phyloP scores from a whole-genome alignment of 345 rosid genomes.

The Carallia pectinifolia region DNA sequence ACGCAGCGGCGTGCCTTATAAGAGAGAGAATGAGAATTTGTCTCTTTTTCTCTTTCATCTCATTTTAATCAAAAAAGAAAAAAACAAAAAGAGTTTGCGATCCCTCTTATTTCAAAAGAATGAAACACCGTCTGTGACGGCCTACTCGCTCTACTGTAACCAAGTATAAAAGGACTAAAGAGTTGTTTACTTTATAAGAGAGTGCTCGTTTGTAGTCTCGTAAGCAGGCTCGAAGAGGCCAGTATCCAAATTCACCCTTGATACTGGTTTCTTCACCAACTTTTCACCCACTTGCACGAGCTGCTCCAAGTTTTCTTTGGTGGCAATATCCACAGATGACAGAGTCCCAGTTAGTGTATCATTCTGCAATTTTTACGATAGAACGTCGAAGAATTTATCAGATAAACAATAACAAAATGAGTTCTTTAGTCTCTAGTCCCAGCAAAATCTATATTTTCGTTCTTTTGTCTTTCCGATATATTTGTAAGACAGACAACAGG shows the following conservation, averaged over 20 bases:
- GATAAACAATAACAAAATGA: too few species aligned
- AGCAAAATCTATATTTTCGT: background rate
- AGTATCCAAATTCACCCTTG: slow-evolving; percentile 30
- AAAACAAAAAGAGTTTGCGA: too few species aligned
- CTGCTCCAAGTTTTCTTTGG: slow-evolving; percentile 25
- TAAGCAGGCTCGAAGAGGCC: slow-evolving; percentile 21
- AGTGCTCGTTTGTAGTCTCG: slow-evolving; percentile 34
- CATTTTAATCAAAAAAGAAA: too few species aligned
- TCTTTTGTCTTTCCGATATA: background rate
- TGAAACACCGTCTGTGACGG: too few species aligned
- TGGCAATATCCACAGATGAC: slow-evolving; percentile 29
- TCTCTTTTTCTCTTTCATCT: too few species aligned
- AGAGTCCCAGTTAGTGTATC: slow-evolving; percentile 19
- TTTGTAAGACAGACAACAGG: background rate
- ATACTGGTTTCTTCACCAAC: slow-evolving; percentile 40
- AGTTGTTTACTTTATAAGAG: slow-evolving; percentile 22
- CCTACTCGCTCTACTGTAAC: too few species aligned
- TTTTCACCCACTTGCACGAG: slow-evolving; percentile 27
- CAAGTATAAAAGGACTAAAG: too few species aligned
- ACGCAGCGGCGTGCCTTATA: too few species aligned
- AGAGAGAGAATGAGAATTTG: too few species aligned
- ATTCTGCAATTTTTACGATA: slow-evolving; percentile 11
- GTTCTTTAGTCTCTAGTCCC: background rate
- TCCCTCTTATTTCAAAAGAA: too few species aligned
- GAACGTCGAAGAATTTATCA: too few species aligned